Evolutionary conservation across 2,329 filamentous ascomycete genomes (phyloP).

Genomic region (Domatiomyces globalis): DNA sequence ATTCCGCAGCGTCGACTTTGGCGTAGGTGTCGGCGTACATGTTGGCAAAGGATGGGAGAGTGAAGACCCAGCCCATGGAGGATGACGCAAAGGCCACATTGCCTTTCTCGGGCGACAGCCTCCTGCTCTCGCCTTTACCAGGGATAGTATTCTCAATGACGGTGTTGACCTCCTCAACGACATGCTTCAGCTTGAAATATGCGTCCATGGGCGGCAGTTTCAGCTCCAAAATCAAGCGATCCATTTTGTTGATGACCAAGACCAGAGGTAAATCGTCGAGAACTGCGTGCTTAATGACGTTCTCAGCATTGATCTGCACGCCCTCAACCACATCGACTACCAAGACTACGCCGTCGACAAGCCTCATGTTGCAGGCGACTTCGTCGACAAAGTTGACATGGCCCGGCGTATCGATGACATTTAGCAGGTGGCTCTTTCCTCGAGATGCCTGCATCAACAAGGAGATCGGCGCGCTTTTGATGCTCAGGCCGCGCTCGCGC

Average conservation of each 20-base stretch:
- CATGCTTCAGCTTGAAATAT: constrained; percentile 97
- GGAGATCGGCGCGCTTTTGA: constrained; percentile 91
- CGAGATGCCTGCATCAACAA: constrained; percentile 75
- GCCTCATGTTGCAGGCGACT: constrained; percentile 70
- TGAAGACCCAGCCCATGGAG: constrained; percentile 94
- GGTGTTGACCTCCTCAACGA: constrained; percentile 96
- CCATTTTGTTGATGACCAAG: constrained; percentile 93
- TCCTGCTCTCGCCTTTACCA: constrained; percentile 60
- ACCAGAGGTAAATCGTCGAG: constrained; percentile 79
- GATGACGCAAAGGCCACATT: constrained; percentile 96
- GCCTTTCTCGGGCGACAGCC: constrained; percentile 87
- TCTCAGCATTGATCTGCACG: constrained; percentile 96
- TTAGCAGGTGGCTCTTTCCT: constrained; percentile 88
- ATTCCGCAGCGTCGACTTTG: constrained; percentile 66
- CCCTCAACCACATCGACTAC: constrained; percentile 95
- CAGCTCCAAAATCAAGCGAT: constrained; percentile 82
- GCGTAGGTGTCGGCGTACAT: constrained; percentile 89
- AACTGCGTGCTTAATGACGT: constrained; percentile 91
- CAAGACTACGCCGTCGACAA: constrained; percentile 83
- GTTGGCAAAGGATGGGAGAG: constrained; percentile 79
- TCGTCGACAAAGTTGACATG: constrained; percentile 99
- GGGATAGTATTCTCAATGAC: constrained; percentile 80
- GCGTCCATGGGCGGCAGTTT: constrained; percentile 89
- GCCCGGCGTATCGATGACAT: constrained; percentile 88
- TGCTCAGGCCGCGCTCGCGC: constrained; percentile 74